A percentile compares a stretch with the other conserved stretches of the same genome.
Evolutionary conservation across 2,329 filamentous ascomycete genomes (phyloP).

Genomic region (Hawksworthiomyces lignivorus): DNA sequence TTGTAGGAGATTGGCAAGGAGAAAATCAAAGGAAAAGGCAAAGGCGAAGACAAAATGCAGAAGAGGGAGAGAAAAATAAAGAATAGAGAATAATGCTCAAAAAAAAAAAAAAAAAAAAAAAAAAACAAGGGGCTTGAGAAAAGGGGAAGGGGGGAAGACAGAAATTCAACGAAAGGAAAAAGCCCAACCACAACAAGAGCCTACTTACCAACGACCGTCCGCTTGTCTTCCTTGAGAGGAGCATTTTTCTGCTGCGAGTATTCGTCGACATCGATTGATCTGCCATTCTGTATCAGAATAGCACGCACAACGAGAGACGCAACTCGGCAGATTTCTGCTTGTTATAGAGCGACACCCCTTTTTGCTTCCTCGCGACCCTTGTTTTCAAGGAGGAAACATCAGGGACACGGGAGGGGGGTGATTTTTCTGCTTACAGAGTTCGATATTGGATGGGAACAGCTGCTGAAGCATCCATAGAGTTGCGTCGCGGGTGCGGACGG

Average conservation of each 20-base stretch:
- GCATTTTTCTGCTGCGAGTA: slow-evolving; percentile 36
- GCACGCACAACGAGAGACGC: neutral
- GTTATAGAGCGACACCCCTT: too few species aligned
- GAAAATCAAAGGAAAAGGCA: too few species aligned
- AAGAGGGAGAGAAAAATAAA: too few species aligned
- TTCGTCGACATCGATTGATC: slow-evolving; percentile 49
- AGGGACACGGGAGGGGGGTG: too few species aligned
- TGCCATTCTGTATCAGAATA: slow-evolving; percentile 15
- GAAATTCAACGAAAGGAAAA: too few species aligned
- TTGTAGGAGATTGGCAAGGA: too few species aligned
- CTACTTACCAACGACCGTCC: slow-evolving; percentile 6
- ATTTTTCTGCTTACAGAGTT: slow-evolving; percentile 36
- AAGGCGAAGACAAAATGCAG: too few species aligned
- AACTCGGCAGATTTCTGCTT: neutral
- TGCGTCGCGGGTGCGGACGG: slow-evolving; percentile 17
- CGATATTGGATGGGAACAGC: slow-evolving; percentile 47
- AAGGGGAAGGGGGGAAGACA: too few species aligned
- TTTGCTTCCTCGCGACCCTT: neutral
- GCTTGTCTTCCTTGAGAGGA: slow-evolving; percentile 34
- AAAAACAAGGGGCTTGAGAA: too few species aligned
- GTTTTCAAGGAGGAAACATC: too few species aligned
- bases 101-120: neutral
- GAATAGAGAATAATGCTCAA: too few species aligned
- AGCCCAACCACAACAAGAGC: too few species aligned
- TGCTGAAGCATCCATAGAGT: slow-evolving; percentile 31